Conservation (phyloP, 208 protist species). For the Leishmania guyanensis region DNA sequence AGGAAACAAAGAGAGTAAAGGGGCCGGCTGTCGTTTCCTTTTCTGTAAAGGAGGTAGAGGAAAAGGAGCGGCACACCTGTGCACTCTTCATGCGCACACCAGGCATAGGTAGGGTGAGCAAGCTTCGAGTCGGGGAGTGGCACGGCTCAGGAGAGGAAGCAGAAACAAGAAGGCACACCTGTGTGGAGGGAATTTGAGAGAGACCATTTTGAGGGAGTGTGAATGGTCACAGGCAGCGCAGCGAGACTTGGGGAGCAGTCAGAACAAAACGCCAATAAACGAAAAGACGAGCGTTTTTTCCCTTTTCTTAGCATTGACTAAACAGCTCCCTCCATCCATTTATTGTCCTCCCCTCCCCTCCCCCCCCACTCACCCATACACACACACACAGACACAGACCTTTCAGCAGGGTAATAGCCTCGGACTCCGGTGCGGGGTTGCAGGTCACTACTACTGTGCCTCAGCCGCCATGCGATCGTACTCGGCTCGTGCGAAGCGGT, state of each 20-base stretch:
- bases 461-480: conserved; percentile 92
- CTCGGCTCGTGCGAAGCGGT: conserved; percentile 92
- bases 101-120: background rate
- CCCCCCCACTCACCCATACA: too few relatives aligned
- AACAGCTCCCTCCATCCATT: background rate
- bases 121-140: background rate
- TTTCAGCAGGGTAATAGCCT: background rate
- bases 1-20: background rate
- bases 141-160: background rate
- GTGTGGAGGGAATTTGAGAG: background rate
- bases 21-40: background rate
- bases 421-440: background rate
- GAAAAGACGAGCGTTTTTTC: background rate
- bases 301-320: background rate
- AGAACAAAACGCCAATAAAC: background rate
- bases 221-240: background rate
- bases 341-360: background rate
- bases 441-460: conserved; percentile 39
- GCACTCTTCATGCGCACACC: background rate
- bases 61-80: background rate
- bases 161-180: background rate
- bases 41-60: background rate
- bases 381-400: too few relatives aligned
- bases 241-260: background rate
- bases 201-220: background rate